A percentile compares a stretch with the other conserved stretches of the same genome.
phyloP scores from a whole-genome alignment of 2,329 filamentous ascomycete genomes.

The Claviceps africana region DNA sequence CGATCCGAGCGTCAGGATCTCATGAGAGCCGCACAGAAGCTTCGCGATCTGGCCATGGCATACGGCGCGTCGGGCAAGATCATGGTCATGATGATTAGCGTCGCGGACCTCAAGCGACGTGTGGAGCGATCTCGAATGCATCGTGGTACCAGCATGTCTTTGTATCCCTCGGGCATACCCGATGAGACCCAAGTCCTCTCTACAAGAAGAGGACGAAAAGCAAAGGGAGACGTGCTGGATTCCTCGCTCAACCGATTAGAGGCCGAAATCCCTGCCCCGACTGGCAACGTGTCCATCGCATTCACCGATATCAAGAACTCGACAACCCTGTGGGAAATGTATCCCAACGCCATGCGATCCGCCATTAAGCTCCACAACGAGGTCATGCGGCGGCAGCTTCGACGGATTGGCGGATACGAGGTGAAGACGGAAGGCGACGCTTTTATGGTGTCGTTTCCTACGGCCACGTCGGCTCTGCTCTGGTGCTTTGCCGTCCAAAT shows the following conservation, averaged over 20 bases:
- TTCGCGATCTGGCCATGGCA: slow-evolving; percentile 87
- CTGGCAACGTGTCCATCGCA: slow-evolving; percentile 80
- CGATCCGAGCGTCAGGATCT: slow-evolving; percentile 75
- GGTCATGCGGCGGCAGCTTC: slow-evolving; percentile 82
- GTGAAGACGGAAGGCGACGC: slow-evolving; percentile 99
- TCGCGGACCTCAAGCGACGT: slow-evolving; percentile 77
- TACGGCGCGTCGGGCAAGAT: slow-evolving; percentile 91
- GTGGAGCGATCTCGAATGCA: slow-evolving; percentile 57
- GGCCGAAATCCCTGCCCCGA: slow-evolving; percentile 80
- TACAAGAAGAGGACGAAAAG: slow-evolving; percentile 49
- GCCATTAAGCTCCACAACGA: slow-evolving; percentile 97
- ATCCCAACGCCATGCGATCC: slow-evolving; percentile 86
- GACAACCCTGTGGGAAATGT: slow-evolving; percentile 89
- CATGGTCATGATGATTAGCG: slow-evolving; percentile 97
- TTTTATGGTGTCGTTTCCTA: slow-evolving; percentile 98
- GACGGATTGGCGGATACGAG: slow-evolving; percentile 91
- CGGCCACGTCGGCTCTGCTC: slow-evolving; percentile 80
- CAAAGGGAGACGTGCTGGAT: slow-evolving; percentile 56
- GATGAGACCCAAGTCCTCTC: slow-evolving; percentile 54
- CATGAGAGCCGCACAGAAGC: slow-evolving; percentile 89
- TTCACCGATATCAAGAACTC: slow-evolving; percentile 99
- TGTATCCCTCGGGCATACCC: slow-evolving; percentile 61
- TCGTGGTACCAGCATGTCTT: slow-evolving; percentile 71
- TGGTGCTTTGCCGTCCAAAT: slow-evolving; percentile 96
- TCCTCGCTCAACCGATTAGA: slow-evolving; percentile 78